phyloP scores from a whole-genome alignment of 1,139 yeast genomes.

The Kluyveromyces marxianus region DNA sequence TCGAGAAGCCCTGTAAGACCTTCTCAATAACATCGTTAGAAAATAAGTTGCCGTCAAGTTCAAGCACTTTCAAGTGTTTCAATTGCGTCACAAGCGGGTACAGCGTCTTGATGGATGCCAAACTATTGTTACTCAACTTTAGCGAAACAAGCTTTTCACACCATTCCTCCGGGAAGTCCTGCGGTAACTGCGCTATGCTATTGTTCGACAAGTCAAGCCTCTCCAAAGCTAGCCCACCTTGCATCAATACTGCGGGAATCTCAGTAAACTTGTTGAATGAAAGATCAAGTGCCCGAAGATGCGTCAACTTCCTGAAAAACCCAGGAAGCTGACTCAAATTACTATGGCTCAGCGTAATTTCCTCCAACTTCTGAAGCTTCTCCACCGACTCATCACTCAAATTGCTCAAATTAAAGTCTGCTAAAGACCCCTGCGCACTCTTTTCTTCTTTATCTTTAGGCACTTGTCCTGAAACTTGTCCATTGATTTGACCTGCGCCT shows the following conservation, averaged over 20 bases:
- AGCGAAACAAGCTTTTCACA: constrained; percentile 43
- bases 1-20: constrained; percentile 37
- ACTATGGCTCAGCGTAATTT: constrained; percentile 49
- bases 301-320: constrained; percentile 39
- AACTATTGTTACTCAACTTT: constrained; percentile 54
- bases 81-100: constrained; percentile 47
- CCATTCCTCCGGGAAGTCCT: constrained; percentile 35
- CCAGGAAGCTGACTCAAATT: constrained; percentile 42
- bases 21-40: constrained; percentile 51
- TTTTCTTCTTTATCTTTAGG: neutral
- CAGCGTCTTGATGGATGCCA: constrained; percentile 51
- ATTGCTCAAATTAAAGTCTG: constrained; percentile 20
- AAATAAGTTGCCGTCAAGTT: constrained; percentile 63
- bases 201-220: constrained; percentile 65
- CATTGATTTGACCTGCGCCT: too few relatives aligned
- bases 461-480: too few relatives aligned
- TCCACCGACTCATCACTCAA: constrained; percentile 34
- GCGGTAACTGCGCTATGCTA: constrained; percentile 39
- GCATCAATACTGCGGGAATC: constrained; percentile 43
- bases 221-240: constrained; percentile 42
- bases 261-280: constrained; percentile 50
- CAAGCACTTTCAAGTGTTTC: constrained; percentile 53
- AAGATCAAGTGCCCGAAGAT: constrained; percentile 56
- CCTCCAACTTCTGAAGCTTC: constrained; percentile 39
- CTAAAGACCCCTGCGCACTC: constrained; percentile 22